phyloP scores from a whole-genome alignment of 1,284 basidiomycete genomes.

The Sporisorium graminicola region DNA sequence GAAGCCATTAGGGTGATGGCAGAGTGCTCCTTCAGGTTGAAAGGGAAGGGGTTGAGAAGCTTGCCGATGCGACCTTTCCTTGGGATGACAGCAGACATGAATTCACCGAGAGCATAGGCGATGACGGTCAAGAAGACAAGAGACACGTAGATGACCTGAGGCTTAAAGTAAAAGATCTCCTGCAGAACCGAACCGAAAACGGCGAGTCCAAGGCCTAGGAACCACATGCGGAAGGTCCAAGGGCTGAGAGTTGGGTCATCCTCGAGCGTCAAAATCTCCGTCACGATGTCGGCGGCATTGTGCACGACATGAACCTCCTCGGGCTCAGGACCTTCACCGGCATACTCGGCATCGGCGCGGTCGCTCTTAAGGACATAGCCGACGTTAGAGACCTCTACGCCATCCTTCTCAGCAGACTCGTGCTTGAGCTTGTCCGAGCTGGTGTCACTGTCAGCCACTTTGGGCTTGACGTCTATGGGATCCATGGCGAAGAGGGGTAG shows the following conservation, averaged over 20 bases:
- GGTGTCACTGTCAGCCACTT: slow-evolving; percentile 20
- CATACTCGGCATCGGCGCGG: slow-evolving; percentile 17
- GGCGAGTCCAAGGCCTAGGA: slow-evolving; percentile 29
- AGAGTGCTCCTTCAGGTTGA: slow-evolving; percentile 44
- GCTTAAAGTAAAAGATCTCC: slow-evolving; percentile 44
- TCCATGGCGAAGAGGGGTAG: slow-evolving; percentile 14
- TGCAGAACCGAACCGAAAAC: slow-evolving; percentile 27
- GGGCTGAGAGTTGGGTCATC: slow-evolving; percentile 35
- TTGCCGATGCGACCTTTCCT: slow-evolving; percentile 13
- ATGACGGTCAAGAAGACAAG: slow-evolving; percentile 38
- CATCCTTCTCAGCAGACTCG: slow-evolving; percentile 21
- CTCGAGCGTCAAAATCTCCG: slow-evolving; percentile 23
- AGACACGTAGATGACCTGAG: slow-evolving; percentile 25
- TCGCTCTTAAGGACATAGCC: slow-evolving; percentile 30
- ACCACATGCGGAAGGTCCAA: slow-evolving; percentile 42
- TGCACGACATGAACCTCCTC: slow-evolving; percentile 22
- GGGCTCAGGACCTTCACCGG: neutral
- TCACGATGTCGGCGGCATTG: slow-evolving; percentile 31
- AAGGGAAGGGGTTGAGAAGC: slow-evolving; percentile 32
- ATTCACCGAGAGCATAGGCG: slow-evolving; percentile 26
- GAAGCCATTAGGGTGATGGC: slow-evolving; percentile 36
- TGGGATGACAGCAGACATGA: slow-evolving; percentile 28
- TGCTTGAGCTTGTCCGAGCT: slow-evolving; percentile 41
- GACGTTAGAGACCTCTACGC: slow-evolving; percentile 23
- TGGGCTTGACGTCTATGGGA: slow-evolving; percentile 31